These are phyloP conservation scores for Annulohypoxylon nitens DNA, from an alignment of 495 filamentous ascomycete genomes.

Conservation along the genomic window DNA sequence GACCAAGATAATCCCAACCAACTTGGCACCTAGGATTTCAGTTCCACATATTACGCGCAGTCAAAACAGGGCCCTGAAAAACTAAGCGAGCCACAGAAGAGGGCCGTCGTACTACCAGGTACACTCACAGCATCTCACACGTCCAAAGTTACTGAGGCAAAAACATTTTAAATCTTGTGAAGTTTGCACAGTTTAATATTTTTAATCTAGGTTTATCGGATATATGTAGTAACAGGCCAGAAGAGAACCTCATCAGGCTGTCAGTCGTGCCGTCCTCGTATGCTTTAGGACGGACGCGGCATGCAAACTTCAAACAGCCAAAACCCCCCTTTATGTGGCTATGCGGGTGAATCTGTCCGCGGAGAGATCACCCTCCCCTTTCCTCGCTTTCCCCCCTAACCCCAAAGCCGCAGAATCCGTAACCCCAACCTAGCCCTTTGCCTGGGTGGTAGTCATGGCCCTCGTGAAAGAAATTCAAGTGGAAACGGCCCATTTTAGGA, in stretches of 20 bases:
- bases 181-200: slow-evolving; percentile 50
- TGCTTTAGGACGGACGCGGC: slow-evolving; percentile 15
- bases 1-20: not conserved
- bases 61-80: not conserved
- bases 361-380: slow-evolving; percentile 24
- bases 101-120: not conserved
- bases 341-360: slow-evolving; percentile 32
- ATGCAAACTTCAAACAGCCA: slow-evolving; percentile 47
- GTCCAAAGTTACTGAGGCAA: too few relatives aligned
- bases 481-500: slow-evolving; percentile 36
- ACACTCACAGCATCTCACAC: not conserved
- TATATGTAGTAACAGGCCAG: slow-evolving; percentile 40
- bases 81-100: not conserved
- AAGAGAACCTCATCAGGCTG: slow-evolving; percentile 34
- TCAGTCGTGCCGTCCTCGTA: slow-evolving; percentile 9
- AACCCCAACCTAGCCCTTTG: slow-evolving; percentile 44
- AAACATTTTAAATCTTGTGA: slow-evolving; percentile 8
- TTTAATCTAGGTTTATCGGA: slow-evolving; percentile 49
- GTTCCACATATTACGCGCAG: not conserved
- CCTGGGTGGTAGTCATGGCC: slow-evolving; percentile 48
- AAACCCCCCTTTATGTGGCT: slow-evolving; percentile 17
- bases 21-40: not conserved
- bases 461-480: slow-evolving; percentile 46
- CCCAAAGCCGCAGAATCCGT: slow-evolving; percentile 31
- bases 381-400: not conserved